Conservation (phyloP, 164 flowering plant genomes). For the Akebia trifoliata region DNA sequence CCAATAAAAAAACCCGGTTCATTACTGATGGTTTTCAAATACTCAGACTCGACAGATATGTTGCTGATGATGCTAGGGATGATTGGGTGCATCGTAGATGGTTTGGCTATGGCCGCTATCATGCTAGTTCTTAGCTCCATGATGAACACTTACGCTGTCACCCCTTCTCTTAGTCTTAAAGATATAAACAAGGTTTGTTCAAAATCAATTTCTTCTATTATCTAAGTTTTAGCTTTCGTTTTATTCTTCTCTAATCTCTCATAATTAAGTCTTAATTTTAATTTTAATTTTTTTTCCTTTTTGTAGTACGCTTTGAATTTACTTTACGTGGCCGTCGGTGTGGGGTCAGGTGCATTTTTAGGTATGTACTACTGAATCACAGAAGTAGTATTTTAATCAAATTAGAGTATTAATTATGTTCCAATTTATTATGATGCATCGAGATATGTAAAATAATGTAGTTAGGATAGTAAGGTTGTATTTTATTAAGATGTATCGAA, state of each 20-base stretch:
- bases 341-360: constrained; percentile 20
- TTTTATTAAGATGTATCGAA: too few relatives aligned
- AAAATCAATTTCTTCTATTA: too few relatives aligned
- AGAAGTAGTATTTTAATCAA: too few relatives aligned
- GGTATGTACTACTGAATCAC: too few relatives aligned
- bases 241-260: neutral
- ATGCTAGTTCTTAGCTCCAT: constrained; percentile 28
- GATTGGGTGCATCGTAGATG: constrained; percentile 31
- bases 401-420: too few relatives aligned
- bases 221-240: too few relatives aligned
- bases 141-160: constrained; percentile 20
- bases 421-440: too few relatives aligned
- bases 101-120: constrained; percentile 13
- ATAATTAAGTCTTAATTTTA: neutral
- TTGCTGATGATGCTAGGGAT: constrained; percentile 26
- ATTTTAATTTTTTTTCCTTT: neutral
- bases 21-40: constrained; percentile 12
- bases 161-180: constrained; percentile 11
- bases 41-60: constrained; percentile 22
- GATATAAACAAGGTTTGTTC: constrained; percentile 14
- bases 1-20: constrained; percentile 4
- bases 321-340: constrained; percentile 15
- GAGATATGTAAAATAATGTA: too few relatives aligned
- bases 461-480: too few relatives aligned
- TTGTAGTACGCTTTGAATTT: constrained; percentile 16